phyloP scores from a whole-genome alignment of 2,329 filamentous ascomycete species.

The Venturiaceae sp. region DNA sequence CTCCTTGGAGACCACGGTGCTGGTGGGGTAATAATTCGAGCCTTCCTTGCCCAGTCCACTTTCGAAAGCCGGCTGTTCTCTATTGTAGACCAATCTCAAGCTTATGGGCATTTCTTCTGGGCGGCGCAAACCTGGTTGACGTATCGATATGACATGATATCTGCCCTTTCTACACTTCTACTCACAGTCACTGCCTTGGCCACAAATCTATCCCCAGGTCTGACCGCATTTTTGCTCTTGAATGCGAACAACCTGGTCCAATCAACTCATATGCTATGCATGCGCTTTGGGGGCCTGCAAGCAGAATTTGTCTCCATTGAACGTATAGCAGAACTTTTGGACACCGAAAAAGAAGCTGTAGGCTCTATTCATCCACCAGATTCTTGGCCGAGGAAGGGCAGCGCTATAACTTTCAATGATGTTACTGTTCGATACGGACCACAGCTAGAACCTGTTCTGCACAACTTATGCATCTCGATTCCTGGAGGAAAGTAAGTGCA shows the following conservation, averaged over 20 bases:
- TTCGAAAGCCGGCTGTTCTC: constrained; percentile 73
- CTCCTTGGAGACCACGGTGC: constrained; percentile 63
- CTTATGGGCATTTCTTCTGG: constrained; percentile 96
- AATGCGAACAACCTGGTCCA: constrained; percentile 56
- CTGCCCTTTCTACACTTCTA: constrained; percentile 62
- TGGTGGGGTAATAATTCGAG: constrained; percentile 63
- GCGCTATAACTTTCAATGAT: constrained; percentile 65
- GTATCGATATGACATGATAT: constrained; percentile 66
- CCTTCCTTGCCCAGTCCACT: constrained; percentile 66
- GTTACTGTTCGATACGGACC: constrained; percentile 74
- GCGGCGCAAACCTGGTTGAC: constrained; percentile 70
- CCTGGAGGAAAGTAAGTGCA: constrained; percentile 51
- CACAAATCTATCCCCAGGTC: constrained; percentile 62
- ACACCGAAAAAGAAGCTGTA: constrained; percentile 63
- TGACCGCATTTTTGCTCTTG: constrained; percentile 75
- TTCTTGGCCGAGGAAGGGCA: constrained; percentile 63
- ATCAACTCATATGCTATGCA: constrained; percentile 65
- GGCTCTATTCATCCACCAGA: constrained; percentile 61
- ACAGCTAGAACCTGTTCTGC: constrained; percentile 63
- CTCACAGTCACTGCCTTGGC: constrained; percentile 67
- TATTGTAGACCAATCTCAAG: constrained; percentile 81
- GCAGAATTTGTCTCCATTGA: constrained; percentile 91
- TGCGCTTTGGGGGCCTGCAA: constrained; percentile 72
- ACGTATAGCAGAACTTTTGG: constrained; percentile 70
- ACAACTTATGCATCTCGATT: constrained; percentile 60